phyloP scores from a whole-genome alignment of 306 rosid species.

The Urtica urens region DNA sequence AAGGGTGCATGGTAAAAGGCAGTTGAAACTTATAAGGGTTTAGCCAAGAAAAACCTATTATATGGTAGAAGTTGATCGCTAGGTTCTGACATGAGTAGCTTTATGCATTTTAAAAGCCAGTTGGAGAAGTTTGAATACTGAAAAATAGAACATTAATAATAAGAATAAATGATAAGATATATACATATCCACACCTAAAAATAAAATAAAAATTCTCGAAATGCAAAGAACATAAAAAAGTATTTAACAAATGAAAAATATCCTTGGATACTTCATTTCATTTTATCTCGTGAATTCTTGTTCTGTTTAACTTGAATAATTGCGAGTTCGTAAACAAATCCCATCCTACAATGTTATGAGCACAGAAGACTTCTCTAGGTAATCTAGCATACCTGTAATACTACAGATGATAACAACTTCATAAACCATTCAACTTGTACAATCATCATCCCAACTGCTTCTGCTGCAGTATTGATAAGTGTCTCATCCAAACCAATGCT shows the following conservation, averaged over 20 bases:
- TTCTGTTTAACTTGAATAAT: too few species aligned
- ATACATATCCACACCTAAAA: not conserved
- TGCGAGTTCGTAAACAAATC: too few species aligned
- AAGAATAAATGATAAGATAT: too few species aligned
- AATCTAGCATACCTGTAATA: constrained; percentile 72
- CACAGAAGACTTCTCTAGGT: not conserved
- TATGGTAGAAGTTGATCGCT: constrained; percentile 86
- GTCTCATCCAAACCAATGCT: constrained; percentile 78
- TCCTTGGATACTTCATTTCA: too few species aligned
- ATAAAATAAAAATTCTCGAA: not conserved
- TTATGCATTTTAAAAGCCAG: constrained; percentile 90
- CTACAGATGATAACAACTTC: constrained; percentile 84
- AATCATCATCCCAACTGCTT: constrained; percentile 89
- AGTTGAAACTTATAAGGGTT: constrained; percentile 11
- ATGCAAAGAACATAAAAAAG: too few species aligned
- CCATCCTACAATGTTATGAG: not conserved
- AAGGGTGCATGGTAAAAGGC: constrained; percentile 9
- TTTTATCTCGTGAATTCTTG: too few species aligned
- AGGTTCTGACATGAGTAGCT: constrained; percentile 81
- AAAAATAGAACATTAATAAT: not conserved
- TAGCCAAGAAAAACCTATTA: constrained; percentile 48
- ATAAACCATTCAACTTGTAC: constrained; percentile 88
- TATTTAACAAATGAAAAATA: too few species aligned
- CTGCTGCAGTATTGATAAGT: constrained; percentile 61
- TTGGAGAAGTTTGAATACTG: constrained; percentile 96